phyloP scores from a whole-genome alignment of 1,139 yeast species.

The Taphrina populina region DNA sequence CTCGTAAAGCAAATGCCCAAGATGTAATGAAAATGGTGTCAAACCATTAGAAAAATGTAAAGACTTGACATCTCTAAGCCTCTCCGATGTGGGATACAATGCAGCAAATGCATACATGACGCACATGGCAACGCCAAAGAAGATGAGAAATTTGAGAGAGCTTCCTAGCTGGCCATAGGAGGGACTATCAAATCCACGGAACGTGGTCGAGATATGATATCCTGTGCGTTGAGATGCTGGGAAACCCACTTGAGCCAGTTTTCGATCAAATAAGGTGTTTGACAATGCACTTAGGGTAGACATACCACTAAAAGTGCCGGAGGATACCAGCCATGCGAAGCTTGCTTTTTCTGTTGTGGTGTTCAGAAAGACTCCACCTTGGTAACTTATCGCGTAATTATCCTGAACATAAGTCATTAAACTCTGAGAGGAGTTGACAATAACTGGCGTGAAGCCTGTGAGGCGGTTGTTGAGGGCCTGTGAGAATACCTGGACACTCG shows the following conservation, averaged over 20 bases:
- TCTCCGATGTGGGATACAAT: conserved; percentile 46
- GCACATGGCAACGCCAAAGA: conserved; percentile 46
- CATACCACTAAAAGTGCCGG: conserved; percentile 8
- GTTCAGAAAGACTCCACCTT: conserved; percentile 44
- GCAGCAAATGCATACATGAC: conserved; percentile 46
- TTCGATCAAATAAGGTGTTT: conserved; percentile 6
- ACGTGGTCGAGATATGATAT: conserved; percentile 4
- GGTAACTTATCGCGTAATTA: background rate
- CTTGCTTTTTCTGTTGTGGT: conserved; percentile 1
- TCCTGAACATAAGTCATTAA: background rate
- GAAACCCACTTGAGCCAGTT: background rate
- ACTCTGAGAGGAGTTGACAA: conserved; percentile 1
- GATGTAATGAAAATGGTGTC: conserved; percentile 46
- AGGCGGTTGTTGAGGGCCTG: background rate
- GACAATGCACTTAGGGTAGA: background rate
- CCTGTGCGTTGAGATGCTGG: background rate
- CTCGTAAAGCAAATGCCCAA: conserved; percentile 44
- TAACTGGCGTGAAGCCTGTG: background rate
- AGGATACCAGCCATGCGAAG: conserved; percentile 11
- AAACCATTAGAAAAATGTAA: conserved; percentile 48
- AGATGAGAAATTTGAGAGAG: conserved; percentile 42
- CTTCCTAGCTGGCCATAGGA: conserved; percentile 1
- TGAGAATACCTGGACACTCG: background rate
- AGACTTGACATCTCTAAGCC: conserved; percentile 45
- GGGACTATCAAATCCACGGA: conserved; percentile 16